These are phyloP conservation scores for Fistulina hepatica DNA, from an alignment of 1,284 basidiomycete genomes.

Conservation along the genomic window DNA sequence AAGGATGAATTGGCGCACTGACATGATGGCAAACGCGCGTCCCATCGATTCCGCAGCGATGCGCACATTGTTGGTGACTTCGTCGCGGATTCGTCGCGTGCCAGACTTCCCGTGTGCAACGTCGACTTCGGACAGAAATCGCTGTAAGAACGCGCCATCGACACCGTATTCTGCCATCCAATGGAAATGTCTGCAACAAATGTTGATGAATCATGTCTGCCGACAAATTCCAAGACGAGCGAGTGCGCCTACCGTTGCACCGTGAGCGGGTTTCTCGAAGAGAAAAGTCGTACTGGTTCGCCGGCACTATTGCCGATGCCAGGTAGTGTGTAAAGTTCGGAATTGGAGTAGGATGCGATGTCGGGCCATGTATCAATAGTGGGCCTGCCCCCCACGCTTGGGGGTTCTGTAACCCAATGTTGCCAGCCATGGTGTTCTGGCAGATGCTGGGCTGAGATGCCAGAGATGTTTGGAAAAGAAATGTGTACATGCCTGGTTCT, in stretches of 20 bases:
- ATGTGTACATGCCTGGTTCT: conserved; percentile 35
- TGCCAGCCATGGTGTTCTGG: conserved; percentile 67
- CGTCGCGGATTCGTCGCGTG: conserved; percentile 51
- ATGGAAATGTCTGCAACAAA: conserved; percentile 51
- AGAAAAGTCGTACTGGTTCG: conserved; percentile 56
- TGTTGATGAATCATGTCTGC: neutral
- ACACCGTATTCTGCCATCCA: conserved; percentile 74
- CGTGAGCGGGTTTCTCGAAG: conserved; percentile 60
- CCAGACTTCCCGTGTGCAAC: conserved; percentile 49
- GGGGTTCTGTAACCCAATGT: conserved; percentile 66
- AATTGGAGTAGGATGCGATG: conserved; percentile 51
- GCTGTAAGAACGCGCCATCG: conserved; percentile 68
- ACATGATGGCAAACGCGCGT: conserved; percentile 72
- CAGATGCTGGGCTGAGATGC: conserved; percentile 1
- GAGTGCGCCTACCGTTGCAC: conserved; percentile 49
- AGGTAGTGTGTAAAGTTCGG: conserved; percentile 59
- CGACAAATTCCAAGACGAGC: no score
- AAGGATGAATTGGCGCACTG: no score
- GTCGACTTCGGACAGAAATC: conserved; percentile 56
- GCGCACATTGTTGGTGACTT: conserved; percentile 55
- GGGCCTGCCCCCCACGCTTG: conserved; percentile 55
- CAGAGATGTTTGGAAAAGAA: neutral
- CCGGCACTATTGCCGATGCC: conserved; percentile 47
- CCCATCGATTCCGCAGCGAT: conserved; percentile 68
- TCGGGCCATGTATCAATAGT: conserved; percentile 71